Conservation (phyloP, 345 rosid species). For the Eucalyptus leucophloia region DNA sequence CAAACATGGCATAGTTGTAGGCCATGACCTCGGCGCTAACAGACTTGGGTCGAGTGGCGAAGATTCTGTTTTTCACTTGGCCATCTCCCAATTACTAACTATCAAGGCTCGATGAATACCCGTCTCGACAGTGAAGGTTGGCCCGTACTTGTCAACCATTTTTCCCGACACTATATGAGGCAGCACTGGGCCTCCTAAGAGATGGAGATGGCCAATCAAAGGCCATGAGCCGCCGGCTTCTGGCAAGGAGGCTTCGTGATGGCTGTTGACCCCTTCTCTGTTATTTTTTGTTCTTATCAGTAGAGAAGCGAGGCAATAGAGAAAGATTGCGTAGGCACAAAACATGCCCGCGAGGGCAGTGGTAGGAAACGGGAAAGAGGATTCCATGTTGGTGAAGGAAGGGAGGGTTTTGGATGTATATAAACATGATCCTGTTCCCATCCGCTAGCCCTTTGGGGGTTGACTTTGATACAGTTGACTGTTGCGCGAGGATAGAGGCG, state of each 20-base stretch:
- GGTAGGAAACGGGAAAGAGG: background rate
- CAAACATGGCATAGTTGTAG: conserved; percentile 3
- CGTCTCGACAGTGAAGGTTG: conserved; percentile 13
- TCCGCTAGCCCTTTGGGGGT: too few relatives aligned
- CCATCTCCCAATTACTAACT: conserved; percentile 7
- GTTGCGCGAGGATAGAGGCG: too few relatives aligned
- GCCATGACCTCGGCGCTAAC: background rate
- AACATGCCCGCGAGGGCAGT: background rate
- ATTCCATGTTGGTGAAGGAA: background rate
- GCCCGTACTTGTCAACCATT: conserved; percentile 18
- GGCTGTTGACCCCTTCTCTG: background rate
- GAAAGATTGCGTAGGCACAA: background rate
- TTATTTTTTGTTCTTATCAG: background rate
- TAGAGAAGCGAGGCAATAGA: background rate
- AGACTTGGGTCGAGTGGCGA: conserved; percentile 6
- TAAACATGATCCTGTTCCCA: too few relatives aligned
- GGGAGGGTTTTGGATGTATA: background rate
- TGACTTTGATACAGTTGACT: too few relatives aligned
- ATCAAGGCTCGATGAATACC: conserved; percentile 6
- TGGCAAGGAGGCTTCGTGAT: background rate
- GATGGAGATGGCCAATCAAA: background rate
- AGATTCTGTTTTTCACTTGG: conserved; percentile 5
- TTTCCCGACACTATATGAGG: conserved; percentile 4
- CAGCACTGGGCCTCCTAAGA: conserved; percentile 6
- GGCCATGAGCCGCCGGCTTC: background rate